A percentile compares a stretch with the other conserved stretches of the same genome.
These are phyloP conservation scores for Puya raimondii DNA, from an alignment of 176 grass and related monocot genomes.

Conservation along the genomic window DNA sequence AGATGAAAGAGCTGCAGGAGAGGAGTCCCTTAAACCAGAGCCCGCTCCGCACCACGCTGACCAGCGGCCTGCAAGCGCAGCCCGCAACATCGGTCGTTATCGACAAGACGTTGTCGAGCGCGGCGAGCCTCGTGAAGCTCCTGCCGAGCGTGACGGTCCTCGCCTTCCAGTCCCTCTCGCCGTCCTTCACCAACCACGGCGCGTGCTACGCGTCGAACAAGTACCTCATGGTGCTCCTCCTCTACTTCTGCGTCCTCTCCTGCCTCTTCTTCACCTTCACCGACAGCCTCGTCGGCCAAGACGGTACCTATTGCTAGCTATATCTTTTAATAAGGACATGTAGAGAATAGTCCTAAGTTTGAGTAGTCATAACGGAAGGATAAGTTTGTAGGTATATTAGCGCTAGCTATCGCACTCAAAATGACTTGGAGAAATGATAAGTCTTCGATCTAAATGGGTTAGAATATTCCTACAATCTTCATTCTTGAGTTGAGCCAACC, in stretches of 20 bases:
- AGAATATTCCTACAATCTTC: no score
- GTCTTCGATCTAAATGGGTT: no score
- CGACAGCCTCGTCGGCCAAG: conserved; percentile 42
- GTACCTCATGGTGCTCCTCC: conserved; percentile 23
- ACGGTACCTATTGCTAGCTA: neutral
- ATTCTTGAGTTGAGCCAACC: no score
- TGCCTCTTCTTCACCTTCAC: conserved; percentile 57
- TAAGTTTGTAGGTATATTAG: no score
- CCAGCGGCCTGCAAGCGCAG: neutral
- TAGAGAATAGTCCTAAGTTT: no score
- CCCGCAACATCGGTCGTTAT: neutral
- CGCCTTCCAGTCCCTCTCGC: conserved; percentile 52
- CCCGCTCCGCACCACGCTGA: neutral
- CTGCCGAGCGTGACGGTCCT: conserved; percentile 49
- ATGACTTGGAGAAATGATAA: no score
- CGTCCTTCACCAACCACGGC: conserved; percentile 63
- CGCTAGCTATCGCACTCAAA: no score
- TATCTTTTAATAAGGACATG: no score
- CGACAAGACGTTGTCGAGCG: conserved; percentile 32
- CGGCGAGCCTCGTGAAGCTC: conserved; percentile 46
- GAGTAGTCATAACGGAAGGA: no score
- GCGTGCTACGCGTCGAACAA: conserved; percentile 30
- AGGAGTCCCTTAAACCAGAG: neutral
- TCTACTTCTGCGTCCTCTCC: conserved; percentile 25
- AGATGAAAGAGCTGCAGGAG: neutral